These are phyloP conservation scores for Magnusiomyces suaveolens DNA, from an alignment of 1,139 yeast species.

Conservation along the genomic window DNA sequence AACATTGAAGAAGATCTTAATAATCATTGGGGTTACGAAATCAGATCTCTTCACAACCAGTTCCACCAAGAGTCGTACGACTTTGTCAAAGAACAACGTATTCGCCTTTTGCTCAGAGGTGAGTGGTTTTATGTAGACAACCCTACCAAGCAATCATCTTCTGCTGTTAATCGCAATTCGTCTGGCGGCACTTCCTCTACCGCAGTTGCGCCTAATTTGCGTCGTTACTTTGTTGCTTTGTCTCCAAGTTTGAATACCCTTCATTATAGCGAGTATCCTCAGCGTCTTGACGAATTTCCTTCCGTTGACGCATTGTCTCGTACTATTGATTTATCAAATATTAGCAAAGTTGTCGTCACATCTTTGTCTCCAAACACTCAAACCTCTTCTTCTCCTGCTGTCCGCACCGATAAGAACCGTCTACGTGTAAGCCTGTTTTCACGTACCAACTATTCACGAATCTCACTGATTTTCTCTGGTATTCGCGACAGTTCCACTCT, in stretches of 20 bases:
- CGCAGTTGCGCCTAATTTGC: constrained; percentile 25
- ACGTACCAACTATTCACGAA: constrained; percentile 25
- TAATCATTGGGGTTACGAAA: constrained; percentile 32
- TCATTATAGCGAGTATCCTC: constrained; percentile 50
- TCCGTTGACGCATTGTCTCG: constrained; percentile 40
- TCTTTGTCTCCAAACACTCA: constrained; percentile 16
- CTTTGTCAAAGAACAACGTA: constrained; percentile 72
- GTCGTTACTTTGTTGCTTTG: constrained; percentile 50
- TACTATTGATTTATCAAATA: constrained; percentile 22
- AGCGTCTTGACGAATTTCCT: constrained; percentile 43
- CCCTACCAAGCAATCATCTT: constrained; percentile 34
- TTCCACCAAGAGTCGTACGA: constrained; percentile 55
- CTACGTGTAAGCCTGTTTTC: constrained; percentile 23
- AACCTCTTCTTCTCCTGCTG: constrained; percentile 11
- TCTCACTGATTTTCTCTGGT: constrained; percentile 22
- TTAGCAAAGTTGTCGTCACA: constrained; percentile 23
- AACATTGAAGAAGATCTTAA: constrained; percentile 34
- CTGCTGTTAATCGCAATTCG: neutral
- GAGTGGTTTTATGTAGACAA: constrained; percentile 72
- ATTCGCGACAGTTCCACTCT: constrained; percentile 30
- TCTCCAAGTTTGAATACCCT: constrained; percentile 64
- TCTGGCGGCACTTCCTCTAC: neutral
- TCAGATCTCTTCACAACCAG: constrained; percentile 42
- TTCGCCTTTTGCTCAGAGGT: constrained; percentile 62
- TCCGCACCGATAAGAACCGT: constrained; percentile 16